Base-by-base conservation (phyloP, 208 protist species). In the Trypanosomatidae sp. region DNA sequence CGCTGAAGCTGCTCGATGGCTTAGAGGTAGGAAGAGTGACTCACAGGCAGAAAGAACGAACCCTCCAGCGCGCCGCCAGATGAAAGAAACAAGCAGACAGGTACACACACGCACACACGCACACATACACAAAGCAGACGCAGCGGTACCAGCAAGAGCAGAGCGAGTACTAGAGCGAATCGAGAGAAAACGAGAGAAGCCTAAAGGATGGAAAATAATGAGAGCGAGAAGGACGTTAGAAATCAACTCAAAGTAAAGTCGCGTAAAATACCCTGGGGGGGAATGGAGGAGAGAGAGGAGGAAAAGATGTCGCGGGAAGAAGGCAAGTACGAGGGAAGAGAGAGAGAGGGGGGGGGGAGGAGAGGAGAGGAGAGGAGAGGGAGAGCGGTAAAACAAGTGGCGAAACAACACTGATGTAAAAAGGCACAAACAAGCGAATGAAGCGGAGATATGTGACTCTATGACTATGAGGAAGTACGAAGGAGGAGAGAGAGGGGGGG, bases 351-450 rank as follows among this genome's bases (percentile, higher is more conserved):
- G 33, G 52, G 52, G 49, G 17, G 56, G 41, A 39, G 59, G 44
- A 67, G 49, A 62, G 55, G n/a, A 50, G 33, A 65, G 52, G 62
- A 30, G 28, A 30, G 59, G 52, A 30, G 36, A 74, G 39, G 58
- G n/a, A 53, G 22, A 69, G 30, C 6, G 56, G 25, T 39, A 39
- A 39, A 39, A 6, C 36, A 39, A 76, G 25, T 25, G 30, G 60
- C 30, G 19, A 75, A 62, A 36, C 36, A 39, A 39, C 36, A 39
- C 36, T 39, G 36, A 3, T 39, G 36, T 39, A 39, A 39, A 39
- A 19, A 41, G 28, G 46, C 30, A 69, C 12, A 39, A 3, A 55
- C 2, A 13, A 70, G 47, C 5, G 43, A 58, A 58, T 25, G 56
- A 49, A 30, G 52, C n/a, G 46, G 36, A 17, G 43, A 69, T 10